phyloP scores from a whole-genome alignment of 108 stramenopile genomes.

The Seminavis robusta region DNA sequence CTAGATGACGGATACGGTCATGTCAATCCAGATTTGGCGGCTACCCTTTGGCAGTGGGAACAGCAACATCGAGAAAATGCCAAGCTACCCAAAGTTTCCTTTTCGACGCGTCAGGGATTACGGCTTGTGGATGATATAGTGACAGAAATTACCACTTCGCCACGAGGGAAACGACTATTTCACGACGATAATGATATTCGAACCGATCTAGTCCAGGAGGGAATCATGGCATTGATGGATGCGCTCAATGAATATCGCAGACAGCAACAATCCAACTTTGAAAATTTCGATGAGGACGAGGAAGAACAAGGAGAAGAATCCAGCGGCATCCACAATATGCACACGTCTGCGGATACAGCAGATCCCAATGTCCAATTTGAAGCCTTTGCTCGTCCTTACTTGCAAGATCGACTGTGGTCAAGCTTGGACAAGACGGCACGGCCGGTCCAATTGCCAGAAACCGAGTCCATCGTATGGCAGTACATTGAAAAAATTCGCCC shows the following conservation, averaged over 20 bases:
- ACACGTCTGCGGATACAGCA: background rate
- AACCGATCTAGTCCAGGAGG: slow-evolving; percentile 66
- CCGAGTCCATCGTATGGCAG: background rate
- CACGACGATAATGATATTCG: background rate
- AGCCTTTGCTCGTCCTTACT: no score
- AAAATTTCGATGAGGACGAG: slow-evolving; percentile 37
- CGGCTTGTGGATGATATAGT: slow-evolving; percentile 53
- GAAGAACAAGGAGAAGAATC: slow-evolving; percentile 4
- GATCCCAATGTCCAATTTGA: background rate
- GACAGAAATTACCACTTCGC: slow-evolving; percentile 7
- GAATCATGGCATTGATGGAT: slow-evolving; percentile 51
- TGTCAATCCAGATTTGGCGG: slow-evolving; percentile 50
- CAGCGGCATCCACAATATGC: background rate
- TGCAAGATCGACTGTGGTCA: background rate
- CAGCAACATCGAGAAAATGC: slow-evolving; percentile 32
- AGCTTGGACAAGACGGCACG: no score
- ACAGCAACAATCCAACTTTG: slow-evolving; percentile 33
- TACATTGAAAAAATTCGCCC: background rate
- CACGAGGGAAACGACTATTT: background rate
- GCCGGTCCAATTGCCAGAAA: slow-evolving; percentile 4
- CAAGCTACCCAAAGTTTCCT: slow-evolving; percentile 27
- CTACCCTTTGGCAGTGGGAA: slow-evolving; percentile 67
- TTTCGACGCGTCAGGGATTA: slow-evolving; percentile 56
- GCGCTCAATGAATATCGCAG: slow-evolving; percentile 42
- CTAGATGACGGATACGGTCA: slow-evolving; percentile 60